Evolutionary conservation across 345 rosid genomes (phyloP).

Genomic region (Cardamine occulta): DNA sequence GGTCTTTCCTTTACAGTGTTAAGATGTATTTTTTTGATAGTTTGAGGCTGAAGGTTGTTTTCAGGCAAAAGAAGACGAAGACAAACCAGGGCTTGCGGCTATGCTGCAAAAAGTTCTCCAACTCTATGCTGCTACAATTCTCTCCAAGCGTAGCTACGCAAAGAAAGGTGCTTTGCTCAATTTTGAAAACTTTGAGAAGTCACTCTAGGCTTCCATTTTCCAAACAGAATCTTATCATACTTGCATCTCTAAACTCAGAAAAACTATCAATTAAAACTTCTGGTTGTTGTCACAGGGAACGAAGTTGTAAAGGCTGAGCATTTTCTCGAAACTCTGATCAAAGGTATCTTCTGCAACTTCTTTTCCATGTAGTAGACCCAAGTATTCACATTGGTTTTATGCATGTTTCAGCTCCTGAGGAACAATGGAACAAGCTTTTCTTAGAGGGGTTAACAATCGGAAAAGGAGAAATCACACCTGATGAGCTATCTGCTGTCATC

Average conservation of each 20-base stretch:
- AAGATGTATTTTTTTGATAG: constrained; percentile 15
- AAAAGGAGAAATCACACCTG: constrained; percentile 67
- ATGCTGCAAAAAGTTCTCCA: constrained; percentile 94
- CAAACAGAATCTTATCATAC: neutral
- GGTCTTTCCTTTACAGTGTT: constrained; percentile 5
- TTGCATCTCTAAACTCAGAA: neutral
- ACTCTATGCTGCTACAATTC: constrained; percentile 76
- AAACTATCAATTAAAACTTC: neutral
- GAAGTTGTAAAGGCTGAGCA: constrained; percentile 73
- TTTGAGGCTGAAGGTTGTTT: constrained; percentile 42
- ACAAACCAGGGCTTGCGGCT: constrained; percentile 89
- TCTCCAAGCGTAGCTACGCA: constrained; percentile 92
- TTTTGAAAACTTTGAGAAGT: neutral
- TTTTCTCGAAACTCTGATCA: constrained; percentile 74
- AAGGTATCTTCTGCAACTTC: constrained; percentile 52
- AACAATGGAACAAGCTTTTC: constrained; percentile 79
- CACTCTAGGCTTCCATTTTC: constrained; percentile 10
- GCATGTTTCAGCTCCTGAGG: constrained; percentile 76
- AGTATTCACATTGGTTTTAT: constrained; percentile 28
- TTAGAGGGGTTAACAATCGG: constrained; percentile 69
- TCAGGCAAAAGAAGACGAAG: constrained; percentile 88
- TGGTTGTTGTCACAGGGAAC: constrained; percentile 55
- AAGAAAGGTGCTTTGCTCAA: constrained; percentile 63
- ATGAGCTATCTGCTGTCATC: constrained; percentile 68
- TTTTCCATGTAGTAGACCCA: constrained; percentile 10